A percentile compares a stretch with the other conserved stretches of the same genome.
Conservation (phyloP, 2,329 filamentous ascomycete species). For the Arthrinium puccinioides region DNA sequence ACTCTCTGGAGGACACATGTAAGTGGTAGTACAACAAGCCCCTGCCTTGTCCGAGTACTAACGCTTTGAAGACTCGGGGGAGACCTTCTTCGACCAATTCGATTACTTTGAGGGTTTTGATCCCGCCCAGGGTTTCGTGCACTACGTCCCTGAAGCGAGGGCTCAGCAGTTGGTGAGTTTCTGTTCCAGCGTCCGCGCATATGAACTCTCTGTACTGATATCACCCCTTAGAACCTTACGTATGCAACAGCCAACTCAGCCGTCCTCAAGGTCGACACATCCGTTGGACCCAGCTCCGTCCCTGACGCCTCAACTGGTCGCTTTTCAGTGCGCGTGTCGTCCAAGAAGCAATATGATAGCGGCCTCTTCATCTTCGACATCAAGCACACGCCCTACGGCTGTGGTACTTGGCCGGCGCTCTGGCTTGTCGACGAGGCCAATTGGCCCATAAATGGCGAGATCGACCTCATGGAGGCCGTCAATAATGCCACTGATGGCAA, state of each 20-base stretch:
- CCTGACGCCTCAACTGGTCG: conserved; percentile 52
- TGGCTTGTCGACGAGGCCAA: conserved; percentile 56
- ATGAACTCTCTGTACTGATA: conserved; percentile 1
- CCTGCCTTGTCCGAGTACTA: neutral
- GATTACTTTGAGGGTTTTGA: conserved; percentile 45
- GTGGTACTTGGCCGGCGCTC: conserved; percentile 58
- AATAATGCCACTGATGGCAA: conserved; percentile 49
- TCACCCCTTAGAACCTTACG: conserved; percentile 48
- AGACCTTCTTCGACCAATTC: conserved; percentile 47
- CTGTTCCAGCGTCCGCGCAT: neutral
- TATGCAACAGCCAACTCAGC: conserved; percentile 46
- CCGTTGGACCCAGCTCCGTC: conserved; percentile 35
- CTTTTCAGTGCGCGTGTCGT: conserved; percentile 56
- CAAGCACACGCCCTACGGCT: conserved; percentile 55
- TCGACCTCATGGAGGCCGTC: conserved; percentile 54
- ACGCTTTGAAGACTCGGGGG: conserved; percentile 33
- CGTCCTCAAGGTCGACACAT: conserved; percentile 54
- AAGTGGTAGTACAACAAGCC: conserved; percentile 12
- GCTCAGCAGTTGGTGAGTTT: conserved; percentile 33
- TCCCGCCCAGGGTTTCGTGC: conserved; percentile 43
- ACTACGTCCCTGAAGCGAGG: conserved; percentile 39
- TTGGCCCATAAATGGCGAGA: conserved; percentile 60
- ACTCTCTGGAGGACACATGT: conserved; percentile 43
- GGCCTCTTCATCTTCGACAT: conserved; percentile 65
- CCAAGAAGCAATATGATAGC: conserved; percentile 50